A percentile compares a stretch with the other conserved stretches of the same genome.
Conservation (phyloP, 257 asterid species). For the Jacaranda mimosifolia region DNA sequence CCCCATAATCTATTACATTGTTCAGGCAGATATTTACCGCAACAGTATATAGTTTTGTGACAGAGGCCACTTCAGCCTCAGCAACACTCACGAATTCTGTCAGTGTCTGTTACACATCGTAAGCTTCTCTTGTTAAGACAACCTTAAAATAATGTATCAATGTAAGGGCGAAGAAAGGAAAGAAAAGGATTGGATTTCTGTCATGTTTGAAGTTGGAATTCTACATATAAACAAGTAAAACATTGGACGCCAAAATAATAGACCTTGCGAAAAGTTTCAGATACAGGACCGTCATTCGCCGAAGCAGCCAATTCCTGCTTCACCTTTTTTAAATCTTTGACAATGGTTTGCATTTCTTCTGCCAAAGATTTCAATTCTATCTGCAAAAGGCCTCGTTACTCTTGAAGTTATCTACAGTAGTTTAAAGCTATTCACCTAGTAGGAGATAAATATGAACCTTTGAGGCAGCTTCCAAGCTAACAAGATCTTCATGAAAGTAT, state of each 20-base stretch:
- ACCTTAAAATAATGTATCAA: conserved; percentile 1
- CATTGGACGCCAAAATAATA: conserved; percentile 32
- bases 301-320: conserved; percentile 89
- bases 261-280: conserved; percentile 91
- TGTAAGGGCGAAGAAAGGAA: conserved; percentile 11
- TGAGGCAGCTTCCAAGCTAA: conserved; percentile 87
- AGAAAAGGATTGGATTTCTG: background rate
- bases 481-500: conserved; percentile 75
- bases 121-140: conserved; percentile 33
- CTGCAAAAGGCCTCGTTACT: conserved; percentile 50
- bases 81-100: conserved; percentile 76
- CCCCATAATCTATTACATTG: conserved; percentile 24
- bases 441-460: conserved; percentile 63
- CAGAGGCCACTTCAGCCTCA: conserved; percentile 82
- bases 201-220: background rate
- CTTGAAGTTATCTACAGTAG: conserved; percentile 29
- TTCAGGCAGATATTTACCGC: conserved; percentile 63
- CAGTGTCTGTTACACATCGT: conserved; percentile 69
- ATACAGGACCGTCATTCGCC: conserved; percentile 94
- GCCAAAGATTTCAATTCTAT: conserved; percentile 97
- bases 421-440: conserved; percentile 22
- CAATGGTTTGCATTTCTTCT: conserved; percentile 99
- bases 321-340: conserved; percentile 92
- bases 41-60: conserved; percentile 77
- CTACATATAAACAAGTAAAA: conserved; percentile 18